These are phyloP conservation scores for Cornus kousa DNA, from an alignment of 148 eudicot genomes.

Conservation along the genomic window DNA sequence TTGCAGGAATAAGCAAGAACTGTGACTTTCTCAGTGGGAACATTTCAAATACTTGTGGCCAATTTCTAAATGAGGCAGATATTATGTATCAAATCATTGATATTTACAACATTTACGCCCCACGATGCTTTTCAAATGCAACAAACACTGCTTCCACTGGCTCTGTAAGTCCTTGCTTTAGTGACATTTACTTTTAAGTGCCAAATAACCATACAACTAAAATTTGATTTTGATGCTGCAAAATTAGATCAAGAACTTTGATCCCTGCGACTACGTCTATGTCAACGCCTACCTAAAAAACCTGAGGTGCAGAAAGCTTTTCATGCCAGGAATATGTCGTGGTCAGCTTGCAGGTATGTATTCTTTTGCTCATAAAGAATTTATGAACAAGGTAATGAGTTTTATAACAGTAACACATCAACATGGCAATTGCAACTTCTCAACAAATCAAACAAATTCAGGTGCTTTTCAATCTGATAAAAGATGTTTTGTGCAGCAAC, in stretches of 20 bases:
- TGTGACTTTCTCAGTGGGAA: conserved; percentile 16
- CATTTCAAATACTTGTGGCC: not conserved
- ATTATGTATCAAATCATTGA: not conserved
- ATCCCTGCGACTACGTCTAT: conserved; percentile 25
- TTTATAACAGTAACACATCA: not conserved
- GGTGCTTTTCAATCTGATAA: not conserved
- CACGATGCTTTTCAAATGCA: conserved; percentile 10
- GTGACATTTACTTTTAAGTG: not conserved
- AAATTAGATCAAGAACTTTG: conserved; percentile 16
- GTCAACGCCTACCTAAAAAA: conserved; percentile 14
- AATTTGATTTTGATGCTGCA: not conserved
- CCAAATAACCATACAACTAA: not conserved
- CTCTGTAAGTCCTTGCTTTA: conserved; percentile 17
- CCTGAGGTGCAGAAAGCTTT: conserved; percentile 24
- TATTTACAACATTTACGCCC: conserved; percentile 24
- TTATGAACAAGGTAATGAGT: no score
- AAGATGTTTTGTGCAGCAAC: not conserved
- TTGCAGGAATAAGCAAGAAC: conserved; percentile 12
- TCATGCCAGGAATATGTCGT: conserved; percentile 17
- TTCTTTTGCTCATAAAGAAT: not conserved
- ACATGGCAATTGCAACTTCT: not conserved
- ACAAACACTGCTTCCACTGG: not conserved
- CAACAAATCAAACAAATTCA: not conserved
- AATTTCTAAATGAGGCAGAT: conserved; percentile 5
- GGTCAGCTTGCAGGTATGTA: conserved; percentile 20